Evolutionary conservation across 805 yeast species (phyloP).

Genomic region (Candida insectalens): DNA sequence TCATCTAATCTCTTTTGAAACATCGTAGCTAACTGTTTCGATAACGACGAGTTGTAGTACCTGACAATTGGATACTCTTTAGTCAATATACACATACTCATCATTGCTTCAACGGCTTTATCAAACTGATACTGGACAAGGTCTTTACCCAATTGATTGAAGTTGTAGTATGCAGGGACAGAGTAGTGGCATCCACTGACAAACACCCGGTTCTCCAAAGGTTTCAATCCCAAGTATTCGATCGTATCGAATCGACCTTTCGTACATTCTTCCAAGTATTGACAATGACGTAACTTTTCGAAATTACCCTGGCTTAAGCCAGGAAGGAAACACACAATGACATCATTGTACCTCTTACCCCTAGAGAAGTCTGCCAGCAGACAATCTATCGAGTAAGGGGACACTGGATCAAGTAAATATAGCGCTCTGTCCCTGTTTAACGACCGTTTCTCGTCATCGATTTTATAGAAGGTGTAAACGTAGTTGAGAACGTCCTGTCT

Average conservation of each 20-base stretch:
- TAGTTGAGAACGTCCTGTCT: constrained; percentile 19
- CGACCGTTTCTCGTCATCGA: constrained; percentile 22
- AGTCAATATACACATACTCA: constrained; percentile 63
- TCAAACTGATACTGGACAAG: constrained; percentile 50
- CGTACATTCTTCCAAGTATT: constrained; percentile 1
- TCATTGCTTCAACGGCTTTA: constrained; percentile 52
- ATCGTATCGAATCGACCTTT: constrained; percentile 16
- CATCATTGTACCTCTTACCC: constrained; percentile 69
- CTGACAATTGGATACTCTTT: constrained; percentile 88
- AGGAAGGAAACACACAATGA: constrained; percentile 54
- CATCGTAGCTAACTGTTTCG: constrained; percentile 50
- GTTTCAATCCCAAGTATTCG: constrained; percentile 39
- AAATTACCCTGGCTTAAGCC: constrained; percentile 27
- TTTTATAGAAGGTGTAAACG: constrained; percentile 20
- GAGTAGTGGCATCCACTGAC: constrained; percentile 54
- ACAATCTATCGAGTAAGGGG: constrained; percentile 61
- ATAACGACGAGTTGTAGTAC: constrained; percentile 48
- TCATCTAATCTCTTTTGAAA: constrained; percentile 67
- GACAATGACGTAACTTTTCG: constrained; percentile 10
- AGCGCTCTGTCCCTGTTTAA: constrained; percentile 47
- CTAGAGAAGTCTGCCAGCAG: constrained; percentile 68
- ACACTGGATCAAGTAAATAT: constrained; percentile 61
- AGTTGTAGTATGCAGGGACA: constrained; percentile 67
- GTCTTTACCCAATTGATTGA: constrained; percentile 36
- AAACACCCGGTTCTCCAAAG: constrained; percentile 64